Base-by-base conservation (phyloP, 1,284 basidiomycete genomes). In the Ustilago bromivora region DNA sequence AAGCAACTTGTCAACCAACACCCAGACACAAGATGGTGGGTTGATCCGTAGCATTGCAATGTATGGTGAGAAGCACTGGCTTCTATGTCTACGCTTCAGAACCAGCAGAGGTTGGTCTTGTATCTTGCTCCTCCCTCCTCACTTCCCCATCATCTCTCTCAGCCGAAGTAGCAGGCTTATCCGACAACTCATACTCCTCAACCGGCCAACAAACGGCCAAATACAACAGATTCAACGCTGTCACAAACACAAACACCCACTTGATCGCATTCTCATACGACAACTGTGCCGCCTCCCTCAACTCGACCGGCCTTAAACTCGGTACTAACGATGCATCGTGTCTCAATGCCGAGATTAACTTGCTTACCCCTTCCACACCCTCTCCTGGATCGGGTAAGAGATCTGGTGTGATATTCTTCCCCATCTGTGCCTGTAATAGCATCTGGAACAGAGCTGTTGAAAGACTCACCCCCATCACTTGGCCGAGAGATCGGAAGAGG, bases 211-310 rank as follows among this genome's bases (percentile, higher is more conserved):
- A 70, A 15, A 69, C 61, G 1, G 71, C 36, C 17, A 82, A 17
- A 17, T 75, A 75, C 32, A 70, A 15, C 23, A 93, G 81, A 0
- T 92, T 92, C 41, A 92, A 67, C 89, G 88, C 84, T 91, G 92
- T 90, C 5, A 92, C 91, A 81, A 91, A 91, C 70, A 93, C 90
- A 88, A 97, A 98, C 61, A 96, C 94, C 74, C 91, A 90, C 80
- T 91, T 91, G 79, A 98, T 88, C 55, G 94, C 93, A 79, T 91
- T 90, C 57, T 91, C 91, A 87, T 97, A 98, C 0, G 94, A 93
- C 73, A 90, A 88, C 60, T 93, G 89, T 0, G 95, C 96, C 46
- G 91, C 91, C 74, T 89, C 87, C 80, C 89, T 90, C 59, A 92
- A 84, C 41, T 86, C 81, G 43, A 91, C 90, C 11, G 91, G 88